phyloP scores from a whole-genome alignment of 2,329 filamentous ascomycete species.

The Xylariales sp. region DNA sequence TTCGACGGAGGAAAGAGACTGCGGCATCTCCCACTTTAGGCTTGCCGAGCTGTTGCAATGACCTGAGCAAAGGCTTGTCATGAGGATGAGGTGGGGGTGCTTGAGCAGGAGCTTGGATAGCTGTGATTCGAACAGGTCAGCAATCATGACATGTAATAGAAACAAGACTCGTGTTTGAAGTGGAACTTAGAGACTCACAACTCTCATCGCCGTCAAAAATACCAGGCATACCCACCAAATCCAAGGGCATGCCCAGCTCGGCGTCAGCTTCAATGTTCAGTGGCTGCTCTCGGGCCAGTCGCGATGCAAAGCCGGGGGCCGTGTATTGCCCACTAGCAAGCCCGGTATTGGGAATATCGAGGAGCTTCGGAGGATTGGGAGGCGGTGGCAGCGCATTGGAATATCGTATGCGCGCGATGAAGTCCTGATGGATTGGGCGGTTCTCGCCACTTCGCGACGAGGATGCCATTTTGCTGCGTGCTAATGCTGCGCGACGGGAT shows the following conservation, averaged over 20 bases:
- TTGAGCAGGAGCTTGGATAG: constrained; percentile 74
- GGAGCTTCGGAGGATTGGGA: constrained; percentile 89
- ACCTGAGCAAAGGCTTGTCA: constrained; percentile 79
- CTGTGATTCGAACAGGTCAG: too few species aligned
- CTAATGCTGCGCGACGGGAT: too few species aligned
- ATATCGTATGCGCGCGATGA: constrained; percentile 92
- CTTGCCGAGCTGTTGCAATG: constrained; percentile 81
- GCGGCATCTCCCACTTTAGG: constrained; percentile 70
- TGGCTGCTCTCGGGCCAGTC: constrained; percentile 84
- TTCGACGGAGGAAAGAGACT: constrained; percentile 91
- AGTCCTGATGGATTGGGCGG: constrained; percentile 80
- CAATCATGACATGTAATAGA: too few species aligned
- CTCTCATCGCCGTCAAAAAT: constrained; percentile 94
- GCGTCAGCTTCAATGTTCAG: constrained; percentile 97
- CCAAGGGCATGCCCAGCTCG: constrained; percentile 95
- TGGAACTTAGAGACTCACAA: constrained; percentile 64
- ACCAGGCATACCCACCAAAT: constrained; percentile 89
- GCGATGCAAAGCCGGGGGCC: constrained; percentile 82
- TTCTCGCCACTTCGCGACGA: constrained; percentile 44
- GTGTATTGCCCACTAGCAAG: constrained; percentile 85
- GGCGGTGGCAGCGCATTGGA: constrained; percentile 94
- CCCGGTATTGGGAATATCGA: constrained; percentile 93
- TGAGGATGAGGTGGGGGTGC: constrained; percentile 72
- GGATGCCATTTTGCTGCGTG: constrained; percentile 31
- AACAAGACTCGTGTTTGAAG: too few species aligned